phyloP scores from a whole-genome alignment of 331 rosid species.

The Erythrophleum ivorense region DNA sequence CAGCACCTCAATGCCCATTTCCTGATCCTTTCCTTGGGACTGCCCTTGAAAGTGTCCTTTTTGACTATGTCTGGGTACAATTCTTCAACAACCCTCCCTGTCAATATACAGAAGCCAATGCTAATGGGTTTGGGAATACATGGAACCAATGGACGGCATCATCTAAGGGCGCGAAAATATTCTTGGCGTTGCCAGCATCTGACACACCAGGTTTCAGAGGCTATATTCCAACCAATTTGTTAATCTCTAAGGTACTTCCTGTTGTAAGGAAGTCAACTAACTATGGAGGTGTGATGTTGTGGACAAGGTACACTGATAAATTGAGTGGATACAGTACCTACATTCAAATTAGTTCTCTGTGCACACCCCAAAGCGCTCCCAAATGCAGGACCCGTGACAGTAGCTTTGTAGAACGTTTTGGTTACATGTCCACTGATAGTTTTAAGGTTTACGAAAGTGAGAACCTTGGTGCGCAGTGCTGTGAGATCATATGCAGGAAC shows the following conservation, averaged over 20 bases:
- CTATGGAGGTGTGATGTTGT: slow-evolving; percentile 70
- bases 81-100: slow-evolving; percentile 51
- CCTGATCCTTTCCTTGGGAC: slow-evolving; percentile 42
- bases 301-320: slow-evolving; percentile 54
- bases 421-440: slow-evolving; percentile 9
- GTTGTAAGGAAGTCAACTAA: slow-evolving; percentile 39
- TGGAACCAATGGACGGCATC: slow-evolving; percentile 48
- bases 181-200: slow-evolving; percentile 55
- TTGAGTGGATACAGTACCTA: slow-evolving; percentile 45
- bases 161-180: slow-evolving; percentile 31
- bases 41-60: slow-evolving; percentile 41
- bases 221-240: slow-evolving; percentile 45
- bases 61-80: slow-evolving; percentile 55
- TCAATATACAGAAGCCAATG: neutral
- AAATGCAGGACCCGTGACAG: slow-evolving; percentile 4
- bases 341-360: slow-evolving; percentile 18
- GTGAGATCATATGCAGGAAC: slow-evolving; percentile 30
- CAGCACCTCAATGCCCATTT: slow-evolving; percentile 62
- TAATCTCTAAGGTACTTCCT: slow-evolving; percentile 48
- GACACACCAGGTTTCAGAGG: slow-evolving; percentile 36
- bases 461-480: neutral
- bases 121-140: slow-evolving; percentile 24
- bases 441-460: neutral
- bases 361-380: neutral
- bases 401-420: slow-evolving; percentile 9